phyloP scores from a whole-genome alignment of 441 rosid genomes.

The Monsonia emarginata region DNA sequence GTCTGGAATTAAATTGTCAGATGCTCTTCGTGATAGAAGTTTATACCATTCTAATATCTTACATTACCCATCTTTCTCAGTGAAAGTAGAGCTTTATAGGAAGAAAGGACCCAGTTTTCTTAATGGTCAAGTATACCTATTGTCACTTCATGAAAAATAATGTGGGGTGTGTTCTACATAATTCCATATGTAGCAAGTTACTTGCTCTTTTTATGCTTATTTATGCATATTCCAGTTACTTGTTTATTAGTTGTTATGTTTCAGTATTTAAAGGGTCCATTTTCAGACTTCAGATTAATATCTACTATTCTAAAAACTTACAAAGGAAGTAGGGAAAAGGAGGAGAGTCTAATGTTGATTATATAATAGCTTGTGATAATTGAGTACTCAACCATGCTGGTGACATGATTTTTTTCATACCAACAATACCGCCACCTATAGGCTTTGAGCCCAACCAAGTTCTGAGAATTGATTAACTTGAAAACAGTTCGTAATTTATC shows the following conservation, averaged over 20 bases:
- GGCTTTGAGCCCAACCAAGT: too few relatives aligned
- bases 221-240: not conserved
- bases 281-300: not conserved
- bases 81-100: not conserved
- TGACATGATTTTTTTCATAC: too few relatives aligned
- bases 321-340: not conserved
- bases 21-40: not conserved
- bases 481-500: too few relatives aligned
- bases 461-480: too few relatives aligned
- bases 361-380: not conserved
- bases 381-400: too few relatives aligned
- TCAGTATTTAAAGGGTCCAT: not conserved
- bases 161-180: not conserved
- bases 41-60: not conserved
- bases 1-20: not conserved
- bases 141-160: not conserved
- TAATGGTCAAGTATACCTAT: not conserved
- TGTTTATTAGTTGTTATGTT: not conserved
- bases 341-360: not conserved
- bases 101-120: not conserved
- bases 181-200: not conserved
- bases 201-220: not conserved
- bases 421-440: too few relatives aligned
- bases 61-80: not conserved
- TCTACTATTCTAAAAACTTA: not conserved